phyloP scores from a whole-genome alignment of 2,329 filamentous ascomycete genomes.

The Paecilomyces formosus region DNA sequence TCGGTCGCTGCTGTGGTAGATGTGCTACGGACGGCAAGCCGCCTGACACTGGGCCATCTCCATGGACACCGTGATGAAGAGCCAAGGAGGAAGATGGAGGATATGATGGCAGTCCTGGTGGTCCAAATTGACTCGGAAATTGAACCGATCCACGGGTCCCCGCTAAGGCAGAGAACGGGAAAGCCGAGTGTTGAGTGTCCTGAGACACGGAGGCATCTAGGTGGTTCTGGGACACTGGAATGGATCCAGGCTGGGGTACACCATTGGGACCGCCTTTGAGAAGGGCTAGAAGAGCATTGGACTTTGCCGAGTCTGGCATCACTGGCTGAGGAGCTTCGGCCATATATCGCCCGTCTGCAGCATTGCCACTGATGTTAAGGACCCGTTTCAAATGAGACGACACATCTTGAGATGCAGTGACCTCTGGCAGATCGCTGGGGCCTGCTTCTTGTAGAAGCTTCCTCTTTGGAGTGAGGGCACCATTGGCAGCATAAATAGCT shows the following conservation, averaged over 20 bases:
- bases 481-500: constrained; percentile 12
- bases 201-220: constrained; percentile 31
- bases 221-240: constrained; percentile 49
- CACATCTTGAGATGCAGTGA: constrained; percentile 33
- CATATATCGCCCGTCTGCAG: constrained; percentile 3
- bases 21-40: constrained; percentile 3
- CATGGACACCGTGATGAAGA: not conserved
- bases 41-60: not conserved
- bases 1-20: constrained; percentile 5
- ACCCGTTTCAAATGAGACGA: constrained; percentile 46
- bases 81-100: constrained; percentile 1
- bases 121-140: not conserved
- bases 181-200: not conserved
- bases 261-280: constrained; percentile 37
- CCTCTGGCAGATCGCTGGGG: constrained; percentile 35
- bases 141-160: not conserved
- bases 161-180: not conserved
- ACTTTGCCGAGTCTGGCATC: constrained; percentile 31
- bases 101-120: not conserved
- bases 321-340: constrained; percentile 11
- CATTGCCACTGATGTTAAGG: constrained; percentile 29
- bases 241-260: constrained; percentile 35
- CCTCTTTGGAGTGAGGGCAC: constrained; percentile 12
- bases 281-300: constrained; percentile 50
- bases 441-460: constrained; percentile 14